phyloP scores from a whole-genome alignment of 176 grass and related monocot genomes.

The Saccharum spontaneum region DNA sequence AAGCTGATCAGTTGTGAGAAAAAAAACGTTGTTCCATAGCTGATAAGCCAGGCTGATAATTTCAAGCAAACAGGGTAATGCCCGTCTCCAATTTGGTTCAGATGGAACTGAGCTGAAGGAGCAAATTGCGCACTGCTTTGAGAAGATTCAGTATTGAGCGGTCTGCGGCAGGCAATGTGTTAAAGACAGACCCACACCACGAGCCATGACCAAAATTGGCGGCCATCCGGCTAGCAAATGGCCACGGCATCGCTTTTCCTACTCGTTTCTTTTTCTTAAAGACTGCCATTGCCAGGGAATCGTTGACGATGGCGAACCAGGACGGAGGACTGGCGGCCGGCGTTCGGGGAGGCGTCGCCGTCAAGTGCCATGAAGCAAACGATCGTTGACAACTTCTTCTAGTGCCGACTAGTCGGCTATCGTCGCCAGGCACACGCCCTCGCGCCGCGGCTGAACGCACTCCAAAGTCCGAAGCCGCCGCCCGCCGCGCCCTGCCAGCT shows the following conservation, averaged over 20 bases:
- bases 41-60: too few species aligned
- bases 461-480: too few species aligned
- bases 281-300: neutral
- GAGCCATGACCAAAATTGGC: too few species aligned
- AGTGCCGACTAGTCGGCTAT: neutral
- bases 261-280: too few species aligned
- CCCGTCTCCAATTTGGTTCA: neutral
- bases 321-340: too few species aligned
- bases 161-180: too few species aligned
- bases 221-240: too few species aligned
- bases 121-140: neutral
- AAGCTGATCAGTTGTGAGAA: too few species aligned
- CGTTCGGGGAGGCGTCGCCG: neutral
- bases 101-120: neutral
- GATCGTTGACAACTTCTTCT: neutral
- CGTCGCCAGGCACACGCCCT: neutral
- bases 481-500: neutral
- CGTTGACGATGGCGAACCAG: neutral
- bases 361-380: neutral
- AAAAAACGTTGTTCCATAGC: too few species aligned
- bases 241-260: too few species aligned
- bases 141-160: neutral
- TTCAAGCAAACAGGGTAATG: too few species aligned
- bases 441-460: neutral
- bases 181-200: too few species aligned